Conservation (phyloP, 805 yeast species). For the Candida andamanensis region DNA sequence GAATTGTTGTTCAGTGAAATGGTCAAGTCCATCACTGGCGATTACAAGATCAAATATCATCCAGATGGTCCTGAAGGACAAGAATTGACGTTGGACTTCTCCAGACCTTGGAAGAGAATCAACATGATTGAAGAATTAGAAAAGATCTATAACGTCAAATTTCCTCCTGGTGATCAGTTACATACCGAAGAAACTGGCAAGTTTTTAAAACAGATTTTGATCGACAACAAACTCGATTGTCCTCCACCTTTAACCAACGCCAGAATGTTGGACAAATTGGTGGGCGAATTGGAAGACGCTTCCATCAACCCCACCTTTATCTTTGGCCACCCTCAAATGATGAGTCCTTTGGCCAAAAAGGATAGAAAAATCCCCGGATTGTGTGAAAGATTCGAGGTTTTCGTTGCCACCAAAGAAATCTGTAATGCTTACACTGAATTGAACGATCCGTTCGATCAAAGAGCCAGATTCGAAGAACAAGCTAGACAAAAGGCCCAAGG, state of each 20-base stretch:
- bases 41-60: constrained; percentile 79
- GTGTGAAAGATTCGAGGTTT: constrained; percentile 97
- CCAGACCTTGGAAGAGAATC: constrained; percentile 98
- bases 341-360: constrained; percentile 98
- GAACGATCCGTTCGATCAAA: constrained; percentile 98
- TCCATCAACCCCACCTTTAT: constrained; percentile 96
- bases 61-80: constrained; percentile 91
- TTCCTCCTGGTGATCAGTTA: constrained; percentile 93
- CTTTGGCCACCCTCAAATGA: constrained; percentile 99
- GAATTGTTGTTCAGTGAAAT: constrained; percentile 91
- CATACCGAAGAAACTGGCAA: constrained; percentile 92
- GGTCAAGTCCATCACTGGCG: constrained; percentile 94
- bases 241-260: constrained; percentile 94
- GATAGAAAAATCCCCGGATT: constrained; percentile 89
- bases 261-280: constrained; percentile 96
- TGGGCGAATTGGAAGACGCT: constrained; percentile 92
- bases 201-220: constrained; percentile 76
- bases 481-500: constrained; percentile 98
- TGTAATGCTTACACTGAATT: constrained; percentile 98
- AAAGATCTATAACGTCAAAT: constrained; percentile 75
- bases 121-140: constrained; percentile 96
- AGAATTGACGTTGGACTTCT: constrained; percentile 73
- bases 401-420: constrained; percentile 97
- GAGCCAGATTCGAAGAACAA: constrained; percentile 96
- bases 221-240: constrained; percentile 80